Evolutionary conservation across 129 eudicot genomes (phyloP).

Genomic region (Artemisia annua): DNA sequence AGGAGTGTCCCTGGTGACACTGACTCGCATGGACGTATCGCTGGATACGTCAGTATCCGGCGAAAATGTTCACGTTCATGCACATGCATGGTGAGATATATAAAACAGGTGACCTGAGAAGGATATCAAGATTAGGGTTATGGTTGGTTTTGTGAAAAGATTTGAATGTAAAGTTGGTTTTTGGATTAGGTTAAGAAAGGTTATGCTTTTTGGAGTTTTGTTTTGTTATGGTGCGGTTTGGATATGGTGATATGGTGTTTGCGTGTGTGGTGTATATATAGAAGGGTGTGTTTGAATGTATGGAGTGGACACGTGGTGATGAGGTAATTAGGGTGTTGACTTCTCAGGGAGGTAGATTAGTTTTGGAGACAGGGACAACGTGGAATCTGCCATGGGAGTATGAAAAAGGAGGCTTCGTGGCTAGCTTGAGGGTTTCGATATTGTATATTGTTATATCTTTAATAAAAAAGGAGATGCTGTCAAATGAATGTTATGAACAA

Average conservation of each 20-base stretch:
- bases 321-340: constrained; percentile 10
- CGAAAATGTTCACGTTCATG: constrained; percentile 40
- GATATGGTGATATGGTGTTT: not conserved
- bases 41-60: constrained; percentile 84
- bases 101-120: too few relatives aligned
- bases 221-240: constrained; percentile 12
- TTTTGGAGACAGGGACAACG: constrained; percentile 33
- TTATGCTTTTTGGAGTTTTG: not conserved
- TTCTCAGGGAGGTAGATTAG: constrained; percentile 22
- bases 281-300: constrained; percentile 6
- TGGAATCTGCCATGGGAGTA: constrained; percentile 35
- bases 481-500: not conserved
- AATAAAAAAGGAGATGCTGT: not conserved
- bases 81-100: constrained; percentile 30
- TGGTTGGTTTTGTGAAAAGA: constrained; percentile 20
- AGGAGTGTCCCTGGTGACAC: constrained; percentile 57
- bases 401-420: constrained; percentile 44
- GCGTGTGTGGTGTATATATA: constrained; percentile 22
- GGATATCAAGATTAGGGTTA: not conserved
- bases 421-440: constrained; percentile 23
- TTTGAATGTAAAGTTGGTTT: constrained; percentile 16
- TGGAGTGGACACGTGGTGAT: constrained; percentile 43
- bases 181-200: constrained; percentile 27
- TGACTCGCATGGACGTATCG: constrained; percentile 70
- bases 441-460: not conserved